Evolutionary conservation across 192 early-diverging fungal genomes (phyloP).

Genomic region (Coemansia sp.): DNA sequence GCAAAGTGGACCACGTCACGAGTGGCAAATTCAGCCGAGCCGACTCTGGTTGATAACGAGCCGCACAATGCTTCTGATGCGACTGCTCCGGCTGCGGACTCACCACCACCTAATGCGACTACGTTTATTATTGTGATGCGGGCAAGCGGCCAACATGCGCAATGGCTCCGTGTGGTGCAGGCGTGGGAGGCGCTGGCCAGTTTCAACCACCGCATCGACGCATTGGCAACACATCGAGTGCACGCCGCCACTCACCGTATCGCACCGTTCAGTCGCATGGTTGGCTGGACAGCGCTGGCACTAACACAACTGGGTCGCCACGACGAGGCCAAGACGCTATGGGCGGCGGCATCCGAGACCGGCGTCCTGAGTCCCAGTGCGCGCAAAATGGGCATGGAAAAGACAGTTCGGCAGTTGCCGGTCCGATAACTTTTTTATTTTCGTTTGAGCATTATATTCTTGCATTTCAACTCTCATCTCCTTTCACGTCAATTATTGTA

Average conservation of each 20-base stretch:
- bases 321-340: constrained; percentile 18
- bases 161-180: constrained; percentile 22
- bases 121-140: constrained; percentile 41
- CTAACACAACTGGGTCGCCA: constrained; percentile 1
- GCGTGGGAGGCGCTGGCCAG: constrained; percentile 20
- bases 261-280: constrained; percentile 28
- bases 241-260: constrained; percentile 8
- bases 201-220: constrained; percentile 20
- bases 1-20: constrained; percentile 35
- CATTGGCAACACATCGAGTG: not conserved
- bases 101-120: constrained; percentile 33
- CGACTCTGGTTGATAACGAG: constrained; percentile 14
- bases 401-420: constrained; percentile 9
- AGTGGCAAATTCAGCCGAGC: constrained; percentile 26
- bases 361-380: constrained; percentile 14
- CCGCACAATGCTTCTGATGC: not conserved
- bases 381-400: constrained; percentile 14
- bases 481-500: no score
- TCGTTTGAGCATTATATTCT: not conserved
- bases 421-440: not conserved
- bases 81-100: not conserved
- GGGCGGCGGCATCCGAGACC: constrained; percentile 12
- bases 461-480: constrained; percentile 1
- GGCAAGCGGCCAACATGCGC: constrained; percentile 12
- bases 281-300: constrained; percentile 33